A percentile compares a stretch with the other conserved stretches of the same genome.
Conservation (phyloP, 1,284 basidiomycete species). For the Cutaneotrichosporon sp. region DNA sequence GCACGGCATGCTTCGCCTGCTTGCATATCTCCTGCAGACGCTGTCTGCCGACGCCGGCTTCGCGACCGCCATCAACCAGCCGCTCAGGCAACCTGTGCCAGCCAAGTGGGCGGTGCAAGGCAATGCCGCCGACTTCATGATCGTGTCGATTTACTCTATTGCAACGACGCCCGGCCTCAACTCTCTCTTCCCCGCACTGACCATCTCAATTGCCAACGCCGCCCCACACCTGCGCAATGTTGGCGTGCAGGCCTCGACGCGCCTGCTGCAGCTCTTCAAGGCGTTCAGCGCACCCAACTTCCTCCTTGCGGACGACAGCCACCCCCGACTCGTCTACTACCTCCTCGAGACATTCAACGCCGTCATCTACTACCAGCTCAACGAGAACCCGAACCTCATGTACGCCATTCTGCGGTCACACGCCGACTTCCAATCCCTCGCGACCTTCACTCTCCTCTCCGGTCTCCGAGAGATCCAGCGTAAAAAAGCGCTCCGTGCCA, state of each 20-base stretch:
- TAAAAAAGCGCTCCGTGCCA: slow-evolving; percentile 63
- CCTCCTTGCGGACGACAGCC: slow-evolving; percentile 84
- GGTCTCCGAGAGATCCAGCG: slow-evolving; percentile 79
- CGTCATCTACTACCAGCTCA: slow-evolving; percentile 62
- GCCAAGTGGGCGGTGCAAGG: slow-evolving; percentile 69
- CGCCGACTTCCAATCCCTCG: slow-evolving; percentile 76
- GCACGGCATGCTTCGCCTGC: slow-evolving; percentile 80
- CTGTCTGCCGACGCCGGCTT: slow-evolving; percentile 78
- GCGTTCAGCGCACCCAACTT: slow-evolving; percentile 86
- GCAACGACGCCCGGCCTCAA: slow-evolving; percentile 82
- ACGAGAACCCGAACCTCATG: slow-evolving; percentile 77
- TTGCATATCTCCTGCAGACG: slow-evolving; percentile 88
- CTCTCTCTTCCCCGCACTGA: slow-evolving; percentile 82
- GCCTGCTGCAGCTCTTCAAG: slow-evolving; percentile 78
- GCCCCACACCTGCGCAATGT: slow-evolving; percentile 80
- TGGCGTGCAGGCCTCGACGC: slow-evolving; percentile 71
- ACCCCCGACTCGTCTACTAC: slow-evolving; percentile 76
- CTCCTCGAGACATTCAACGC: slow-evolving; percentile 80
- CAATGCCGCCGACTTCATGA: slow-evolving; percentile 76
- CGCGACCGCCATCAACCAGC: slow-evolving; percentile 59
- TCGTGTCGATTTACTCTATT: slow-evolving; percentile 84
- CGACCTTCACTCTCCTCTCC: slow-evolving; percentile 75
- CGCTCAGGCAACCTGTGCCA: slow-evolving; percentile 58
- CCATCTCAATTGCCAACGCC: slow-evolving; percentile 81
- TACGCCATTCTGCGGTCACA: slow-evolving; percentile 80